These are phyloP conservation scores for Perkinsus olseni DNA, from an alignment of 169 alveolate species.

Conservation along the genomic window DNA sequence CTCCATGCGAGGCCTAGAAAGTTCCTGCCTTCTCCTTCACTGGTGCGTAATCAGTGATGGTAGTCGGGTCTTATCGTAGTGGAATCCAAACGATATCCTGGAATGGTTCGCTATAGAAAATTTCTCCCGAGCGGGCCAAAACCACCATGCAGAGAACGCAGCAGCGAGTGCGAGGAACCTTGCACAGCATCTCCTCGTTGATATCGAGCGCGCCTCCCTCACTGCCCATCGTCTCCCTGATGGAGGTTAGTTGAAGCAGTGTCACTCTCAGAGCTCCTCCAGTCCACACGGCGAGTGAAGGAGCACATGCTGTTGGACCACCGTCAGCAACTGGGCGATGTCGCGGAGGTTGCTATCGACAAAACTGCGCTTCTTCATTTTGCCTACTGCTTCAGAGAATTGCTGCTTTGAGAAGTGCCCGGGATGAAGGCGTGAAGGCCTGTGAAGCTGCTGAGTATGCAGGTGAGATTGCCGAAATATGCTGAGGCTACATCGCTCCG, in stretches of 20 bases:
- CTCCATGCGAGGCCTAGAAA: no score
- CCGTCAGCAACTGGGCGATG: background rate
- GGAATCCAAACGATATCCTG: no score
- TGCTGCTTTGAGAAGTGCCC: background rate
- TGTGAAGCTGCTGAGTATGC: background rate
- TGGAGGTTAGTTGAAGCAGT: background rate
- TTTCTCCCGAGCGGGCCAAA: no score
- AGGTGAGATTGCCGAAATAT: background rate
- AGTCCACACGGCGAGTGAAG: background rate
- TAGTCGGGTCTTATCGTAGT: no score
- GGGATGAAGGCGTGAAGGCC: background rate
- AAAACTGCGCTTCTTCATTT: background rate
- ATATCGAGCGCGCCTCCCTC: no score
- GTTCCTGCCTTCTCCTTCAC: no score
- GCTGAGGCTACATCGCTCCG: background rate
- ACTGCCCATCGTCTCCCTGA: no score
- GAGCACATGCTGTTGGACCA: background rate
- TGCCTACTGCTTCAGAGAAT: background rate
- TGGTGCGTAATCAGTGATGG: no score
- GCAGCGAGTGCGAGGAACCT: no score
- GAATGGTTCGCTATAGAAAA: no score
- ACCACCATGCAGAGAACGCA: no score
- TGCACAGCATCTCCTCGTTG: no score
- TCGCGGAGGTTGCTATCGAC: background rate
- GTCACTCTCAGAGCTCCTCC: background rate